Evolutionary conservation across 1,139 yeast species (phyloP), one percentile per base, ranked within the genome.

Genomic region (Protomyces lactucae-debilis): DNA sequence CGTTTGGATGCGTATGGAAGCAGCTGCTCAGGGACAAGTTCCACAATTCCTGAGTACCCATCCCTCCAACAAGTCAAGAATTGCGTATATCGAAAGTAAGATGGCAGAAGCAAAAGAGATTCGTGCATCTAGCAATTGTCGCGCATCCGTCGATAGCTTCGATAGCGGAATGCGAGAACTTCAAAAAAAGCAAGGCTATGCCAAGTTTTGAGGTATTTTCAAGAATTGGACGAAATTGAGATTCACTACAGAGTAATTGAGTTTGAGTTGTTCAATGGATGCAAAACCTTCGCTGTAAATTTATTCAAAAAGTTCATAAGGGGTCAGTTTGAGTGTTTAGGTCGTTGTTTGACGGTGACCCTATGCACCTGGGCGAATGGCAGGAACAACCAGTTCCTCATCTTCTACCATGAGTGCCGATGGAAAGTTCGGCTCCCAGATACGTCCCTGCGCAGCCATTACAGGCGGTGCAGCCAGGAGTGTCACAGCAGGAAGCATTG

Each of bases 1-100:
- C 12, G 81, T 93, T 67, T 93, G 99, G 99, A 75, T 80, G 65
- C 80, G 97, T 67, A 92, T 93, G 97, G 76, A 82, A 51, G 73
- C 76, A 25, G 83, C 79, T 71, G 68, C 56, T 25, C 57, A 45
- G 28, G 96, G 89, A 72, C 52, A 54, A 16, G 68, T 69, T 9
- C 61, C 68, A 45, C 70, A 70, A 56, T 85, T 90, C 70, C 75
- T 92, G 65, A 85, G 93, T 21, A 90, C 98, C 0, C 99, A 93
- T 76, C 99, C 99, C 0, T 85, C 91, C n/a, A 86, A 91, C 25
- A 76, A 77, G 28, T 83, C 82, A 68, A 82, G 99, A 73, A 85
- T 89, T 51, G 76, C 79, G 52, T 87, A 88, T 70, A 87, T 93
- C 74, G 72, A 77, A 45, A 74, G 78, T 52, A 88, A 96, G 95